Base-by-base conservation (phyloP, 2,329 filamentous ascomycete genomes). In the Xylaria sp. region DNA sequence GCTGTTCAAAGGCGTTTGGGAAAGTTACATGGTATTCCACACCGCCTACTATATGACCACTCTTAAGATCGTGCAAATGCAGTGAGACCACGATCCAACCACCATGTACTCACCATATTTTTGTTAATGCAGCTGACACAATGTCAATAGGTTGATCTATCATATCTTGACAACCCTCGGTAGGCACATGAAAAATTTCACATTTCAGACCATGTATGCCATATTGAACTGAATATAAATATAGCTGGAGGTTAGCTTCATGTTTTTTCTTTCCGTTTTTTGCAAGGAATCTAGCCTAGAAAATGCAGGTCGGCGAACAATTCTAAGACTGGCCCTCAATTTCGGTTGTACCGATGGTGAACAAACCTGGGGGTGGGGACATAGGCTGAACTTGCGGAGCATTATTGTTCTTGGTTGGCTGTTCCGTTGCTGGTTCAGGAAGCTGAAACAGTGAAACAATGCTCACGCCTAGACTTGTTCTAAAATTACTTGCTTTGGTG, bases 391-490 rank as follows among this genome's bases (percentile, higher is more conserved):
- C 33, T 40, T 38, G 53, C 36, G 20, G 53, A 38, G 31, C n/a
- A 57, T 38, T 11, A 7, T 54, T 11, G 11, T 13, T 48, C 42
- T 56, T 63, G 59, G 28, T 58, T 54, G n/a, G 33, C 23, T 53
- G 9, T 11, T 40, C 33, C n/a, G 31, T 15, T 33, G 17, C 46
- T 49, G 26, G 17, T 33, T 53, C 15, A 36, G 31, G 15, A 65
- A 58, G 44, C 66, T 68, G 63, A 69, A 66, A 69, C 66, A 66
- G 26, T 66, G 62, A 31, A 60, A 60, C 61, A 40, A 23, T 40
- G 54, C 54, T 46, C 28, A 40, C 40, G 38, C 36, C 36, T 40
- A 56, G 58, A 13, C 57, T 7, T 66, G 66, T 68, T 66, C 63
- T 66, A 66, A 65, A 68, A 56, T 63, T 68, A 66, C 40, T 42